Conservation (phyloP, 73 alveolate species). For the Blepharisma stoltei region DNA sequence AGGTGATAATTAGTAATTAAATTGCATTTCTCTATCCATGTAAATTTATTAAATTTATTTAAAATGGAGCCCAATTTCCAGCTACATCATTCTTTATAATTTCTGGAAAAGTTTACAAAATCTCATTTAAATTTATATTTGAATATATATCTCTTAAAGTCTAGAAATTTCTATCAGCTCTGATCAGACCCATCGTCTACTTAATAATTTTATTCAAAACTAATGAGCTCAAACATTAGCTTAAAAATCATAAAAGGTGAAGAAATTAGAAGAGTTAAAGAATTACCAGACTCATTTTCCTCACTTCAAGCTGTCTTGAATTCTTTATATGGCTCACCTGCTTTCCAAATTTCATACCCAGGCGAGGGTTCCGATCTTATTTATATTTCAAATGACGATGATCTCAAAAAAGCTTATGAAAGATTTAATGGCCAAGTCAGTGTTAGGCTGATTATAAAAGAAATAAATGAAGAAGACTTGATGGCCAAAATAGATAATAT, state of each 20-base stretch:
- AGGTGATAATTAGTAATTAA: too few species aligned
- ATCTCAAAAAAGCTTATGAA: constrained; percentile 21
- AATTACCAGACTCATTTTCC: background rate
- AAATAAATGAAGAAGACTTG: background rate
- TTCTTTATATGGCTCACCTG: background rate
- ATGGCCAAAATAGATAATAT: background rate
- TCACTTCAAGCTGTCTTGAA: background rate
- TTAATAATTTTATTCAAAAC: background rate
- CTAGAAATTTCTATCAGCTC: too few species aligned
- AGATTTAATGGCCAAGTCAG: background rate
- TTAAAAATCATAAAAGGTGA: background rate
- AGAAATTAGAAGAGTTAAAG: background rate
- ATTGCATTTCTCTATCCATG: too few species aligned
- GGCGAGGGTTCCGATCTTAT: constrained; percentile 36
- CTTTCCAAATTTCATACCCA: background rate
- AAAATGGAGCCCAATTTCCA: too few species aligned
- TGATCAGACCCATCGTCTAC: too few species aligned
- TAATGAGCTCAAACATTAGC: background rate
- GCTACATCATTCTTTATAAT: too few species aligned
- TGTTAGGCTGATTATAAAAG: background rate
- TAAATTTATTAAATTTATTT: too few species aligned
- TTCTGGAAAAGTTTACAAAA: too few species aligned
- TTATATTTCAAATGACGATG: constrained; percentile 18
- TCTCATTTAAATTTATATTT: too few species aligned
- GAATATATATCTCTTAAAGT: too few species aligned